Conservation (phyloP, 108 stramenopile species). For the Chaetoceros muelleri region DNA sequence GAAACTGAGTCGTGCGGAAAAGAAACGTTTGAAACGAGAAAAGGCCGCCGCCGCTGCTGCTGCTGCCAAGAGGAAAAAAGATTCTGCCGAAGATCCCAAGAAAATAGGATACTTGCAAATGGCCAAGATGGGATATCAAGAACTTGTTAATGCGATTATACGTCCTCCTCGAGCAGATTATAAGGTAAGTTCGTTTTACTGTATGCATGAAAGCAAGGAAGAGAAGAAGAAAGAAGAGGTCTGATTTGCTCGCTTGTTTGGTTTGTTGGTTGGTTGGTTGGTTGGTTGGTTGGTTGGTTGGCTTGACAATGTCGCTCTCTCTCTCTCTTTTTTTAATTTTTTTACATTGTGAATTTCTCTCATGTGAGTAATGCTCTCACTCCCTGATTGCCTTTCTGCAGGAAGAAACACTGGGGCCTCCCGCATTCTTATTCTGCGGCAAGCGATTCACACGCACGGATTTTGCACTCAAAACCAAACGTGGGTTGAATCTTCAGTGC, state of each 20-base stretch:
- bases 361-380: neutral
- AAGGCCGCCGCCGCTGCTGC: constrained; percentile 15
- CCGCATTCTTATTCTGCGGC: constrained; percentile 75
- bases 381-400: neutral
- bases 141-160: constrained; percentile 96
- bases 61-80: constrained; percentile 14
- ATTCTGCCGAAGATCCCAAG: constrained; percentile 20
- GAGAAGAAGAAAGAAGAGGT: too few species aligned
- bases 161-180: constrained; percentile 93
- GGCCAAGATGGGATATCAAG: constrained; percentile 81
- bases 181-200: constrained; percentile 43
- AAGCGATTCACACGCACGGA: constrained; percentile 90
- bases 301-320: too few species aligned
- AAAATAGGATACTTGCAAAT: constrained; percentile 64
- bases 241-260: too few species aligned
- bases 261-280: too few species aligned
- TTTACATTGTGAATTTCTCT: constrained; percentile 9
- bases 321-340: neutral
- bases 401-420: constrained; percentile 78
- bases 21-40: constrained; percentile 29
- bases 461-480: constrained; percentile 81
- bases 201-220: too few species aligned
- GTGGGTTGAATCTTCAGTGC: constrained; percentile 83
- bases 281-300: too few species aligned
- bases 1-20: constrained; percentile 17